Evolutionary conservation across 345 rosid species (phyloP), one percentile per base, ranked within the genome.

Genomic region (Hibiscus trionum): DNA sequence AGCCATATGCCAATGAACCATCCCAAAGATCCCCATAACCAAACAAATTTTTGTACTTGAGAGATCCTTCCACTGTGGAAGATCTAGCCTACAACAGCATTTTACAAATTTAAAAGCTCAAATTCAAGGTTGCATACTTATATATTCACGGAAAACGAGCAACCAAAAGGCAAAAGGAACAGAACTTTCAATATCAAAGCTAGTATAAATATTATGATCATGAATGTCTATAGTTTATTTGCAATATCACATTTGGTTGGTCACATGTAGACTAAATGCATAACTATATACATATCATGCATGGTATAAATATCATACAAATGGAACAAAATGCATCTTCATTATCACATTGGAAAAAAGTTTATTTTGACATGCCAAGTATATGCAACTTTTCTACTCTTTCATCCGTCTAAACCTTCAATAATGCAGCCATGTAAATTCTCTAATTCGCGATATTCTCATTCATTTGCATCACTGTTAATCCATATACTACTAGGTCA

Each of bases 11-110:
- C 76, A 95, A 60, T 72, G 96, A 84, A 58, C 90, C 86, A 64
- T 95, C 96, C 99, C 98, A 95, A 31, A 88, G 81, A 84, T 95
- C 99, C 62, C 97, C 97, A 82, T 85, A 83, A 11, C 99, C 99
- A 77, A 90, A 84, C 68, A 89, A 61, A 75, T 95, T 95, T 83
- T 90, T 95, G 74, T 86, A 89, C 84, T 88, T 95, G 55, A 90
- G 73, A 10, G 95, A 78, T 74, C 90, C 99, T 86, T 95, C 99
- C 53, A 87, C 75, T 12, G 94, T 86, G 29, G 96, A 90, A 77
- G 96, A 89, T 72, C 88, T 86, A 77, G 93, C 89, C 98, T 95
- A 84, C 80, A 85, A 75, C 65, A 83, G 31, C 71, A 84, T 61
- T 69, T 60, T 16, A 27, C 21, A 61, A 27, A 14, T 57, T 72